These are phyloP conservation scores for Curvularia lunata DNA, from an alignment of 2,329 filamentous ascomycete species.

Conservation along the genomic window DNA sequence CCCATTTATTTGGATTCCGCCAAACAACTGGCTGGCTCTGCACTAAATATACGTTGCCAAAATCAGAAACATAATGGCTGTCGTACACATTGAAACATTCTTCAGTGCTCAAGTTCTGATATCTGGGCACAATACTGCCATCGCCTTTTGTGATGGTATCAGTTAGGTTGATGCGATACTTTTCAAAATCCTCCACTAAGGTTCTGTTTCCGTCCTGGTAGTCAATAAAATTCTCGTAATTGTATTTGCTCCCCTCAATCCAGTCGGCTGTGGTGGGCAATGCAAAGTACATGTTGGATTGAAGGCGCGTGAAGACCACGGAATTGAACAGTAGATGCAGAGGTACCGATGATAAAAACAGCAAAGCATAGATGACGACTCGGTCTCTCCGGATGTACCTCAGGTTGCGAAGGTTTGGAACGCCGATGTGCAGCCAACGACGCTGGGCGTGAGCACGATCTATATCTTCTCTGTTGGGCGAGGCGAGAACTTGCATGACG, in stretches of 20 bases:
- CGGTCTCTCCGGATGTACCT: conserved; percentile 6
- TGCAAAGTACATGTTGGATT: conserved; percentile 25
- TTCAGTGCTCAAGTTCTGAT: conserved; percentile 4
- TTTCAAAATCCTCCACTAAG: background rate
- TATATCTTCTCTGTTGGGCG: conserved; percentile 31
- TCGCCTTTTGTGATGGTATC: background rate
- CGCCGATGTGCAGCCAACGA: conserved; percentile 52
- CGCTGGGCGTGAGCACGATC: conserved; percentile 33
- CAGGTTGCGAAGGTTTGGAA: conserved; percentile 41
- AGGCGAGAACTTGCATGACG: conserved; percentile 36
- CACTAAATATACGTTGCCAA: conserved; percentile 23
- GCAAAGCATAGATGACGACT: conserved; percentile 9
- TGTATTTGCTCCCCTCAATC: conserved; percentile 17
- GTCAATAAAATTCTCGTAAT: conserved; percentile 12
- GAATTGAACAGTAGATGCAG: conserved; percentile 32
- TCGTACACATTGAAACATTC: conserved; percentile 20
- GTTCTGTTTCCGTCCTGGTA: background rate
- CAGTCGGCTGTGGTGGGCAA: conserved; percentile 19
- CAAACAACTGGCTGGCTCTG: conserved; percentile 14
- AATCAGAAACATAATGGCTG: conserved; percentile 17
- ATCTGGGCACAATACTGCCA: background rate
- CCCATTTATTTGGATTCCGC: conserved; percentile 7
- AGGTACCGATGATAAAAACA: conserved; percentile 19
- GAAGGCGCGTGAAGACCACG: conserved; percentile 22
- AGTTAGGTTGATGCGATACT: background rate